These are phyloP conservation scores for Nannochloropsis salina DNA, from an alignment of 108 stramenopile species.

Conservation along the genomic window DNA sequence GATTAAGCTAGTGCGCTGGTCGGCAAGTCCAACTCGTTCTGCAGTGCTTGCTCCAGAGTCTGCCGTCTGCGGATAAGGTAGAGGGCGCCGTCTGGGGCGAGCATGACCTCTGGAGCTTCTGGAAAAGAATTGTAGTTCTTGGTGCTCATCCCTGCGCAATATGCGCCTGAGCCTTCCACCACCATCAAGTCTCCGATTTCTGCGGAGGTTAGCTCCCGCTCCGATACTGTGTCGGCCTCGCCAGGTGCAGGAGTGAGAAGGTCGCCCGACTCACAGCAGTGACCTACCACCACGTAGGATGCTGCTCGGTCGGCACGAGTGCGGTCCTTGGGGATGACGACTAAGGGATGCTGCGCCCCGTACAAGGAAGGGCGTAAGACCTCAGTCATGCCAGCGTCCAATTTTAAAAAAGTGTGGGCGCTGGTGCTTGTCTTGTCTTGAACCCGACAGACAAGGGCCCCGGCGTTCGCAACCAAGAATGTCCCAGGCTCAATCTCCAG, in stretches of 20 bases:
- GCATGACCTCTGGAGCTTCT: constrained; percentile 82
- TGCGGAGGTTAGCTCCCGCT: constrained; percentile 62
- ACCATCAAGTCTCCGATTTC: constrained; percentile 79
- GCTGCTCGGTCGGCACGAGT: not conserved
- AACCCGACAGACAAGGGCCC: constrained; percentile 76
- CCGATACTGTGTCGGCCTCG: constrained; percentile 79
- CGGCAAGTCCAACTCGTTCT: constrained; percentile 60
- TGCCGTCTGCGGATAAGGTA: constrained; percentile 83
- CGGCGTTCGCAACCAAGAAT: constrained; percentile 91
- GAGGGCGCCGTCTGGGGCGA: constrained; percentile 60
- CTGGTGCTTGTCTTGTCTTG: constrained; percentile 65
- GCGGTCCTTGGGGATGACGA: constrained; percentile 65
- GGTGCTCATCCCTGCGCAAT: constrained; percentile 90
- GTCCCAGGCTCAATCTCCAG: constrained; percentile 98
- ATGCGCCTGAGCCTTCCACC: constrained; percentile 94
- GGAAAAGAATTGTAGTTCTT: constrained; percentile 99
- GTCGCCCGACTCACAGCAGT: constrained; percentile 97
- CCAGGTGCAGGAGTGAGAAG: constrained; percentile 87
- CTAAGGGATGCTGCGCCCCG: constrained; percentile 90
- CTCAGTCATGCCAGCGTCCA: constrained; percentile 98
- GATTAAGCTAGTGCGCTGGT: not conserved
- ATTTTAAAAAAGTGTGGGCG: constrained; percentile 69
- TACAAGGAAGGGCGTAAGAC: constrained; percentile 94
- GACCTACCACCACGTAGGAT: constrained; percentile 87
- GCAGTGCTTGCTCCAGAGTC: constrained; percentile 70